Evolutionary conservation across 495 filamentous ascomycete genomes (phyloP).

Genomic region (Melanomma pulvis-pyrius): DNA sequence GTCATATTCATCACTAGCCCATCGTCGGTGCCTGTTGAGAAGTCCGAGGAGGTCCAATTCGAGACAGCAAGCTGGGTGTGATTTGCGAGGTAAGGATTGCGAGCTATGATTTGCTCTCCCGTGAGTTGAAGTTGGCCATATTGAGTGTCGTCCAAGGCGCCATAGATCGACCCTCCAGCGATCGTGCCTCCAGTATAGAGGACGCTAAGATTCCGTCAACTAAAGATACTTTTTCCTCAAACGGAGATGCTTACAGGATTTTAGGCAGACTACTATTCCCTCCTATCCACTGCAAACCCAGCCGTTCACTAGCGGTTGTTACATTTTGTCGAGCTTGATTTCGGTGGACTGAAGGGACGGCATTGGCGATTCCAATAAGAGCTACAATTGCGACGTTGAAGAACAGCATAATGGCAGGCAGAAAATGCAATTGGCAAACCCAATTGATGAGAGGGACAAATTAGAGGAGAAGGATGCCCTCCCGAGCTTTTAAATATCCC

Average conservation of each 20-base stretch:
- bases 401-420: neutral
- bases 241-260: conserved; percentile 11
- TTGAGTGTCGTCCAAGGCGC: conserved; percentile 26
- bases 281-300: conserved; percentile 23
- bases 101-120: conserved; percentile 26
- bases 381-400: conserved; percentile 4
- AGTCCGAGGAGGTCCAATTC: conserved; percentile 21
- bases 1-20: conserved; percentile 31
- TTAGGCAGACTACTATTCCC: conserved; percentile 23
- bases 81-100: conserved; percentile 27
- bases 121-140: conserved; percentile 24
- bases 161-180: conserved; percentile 19
- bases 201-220: neutral
- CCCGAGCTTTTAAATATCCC: neutral
- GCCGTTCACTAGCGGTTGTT: conserved; percentile 21
- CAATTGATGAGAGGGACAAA: no score
- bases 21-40: conserved; percentile 26
- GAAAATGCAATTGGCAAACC: neutral
- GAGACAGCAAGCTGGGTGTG: conserved; percentile 30
- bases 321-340: conserved; percentile 9
- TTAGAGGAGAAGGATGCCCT: neutral
- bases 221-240: neutral
- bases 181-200: conserved; percentile 27
- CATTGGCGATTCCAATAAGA: neutral
- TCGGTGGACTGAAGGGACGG: neutral